These are phyloP conservation scores for Tylopilus felleus DNA, from an alignment of 768 basidiomycete genomes.

Conservation along the genomic window DNA sequence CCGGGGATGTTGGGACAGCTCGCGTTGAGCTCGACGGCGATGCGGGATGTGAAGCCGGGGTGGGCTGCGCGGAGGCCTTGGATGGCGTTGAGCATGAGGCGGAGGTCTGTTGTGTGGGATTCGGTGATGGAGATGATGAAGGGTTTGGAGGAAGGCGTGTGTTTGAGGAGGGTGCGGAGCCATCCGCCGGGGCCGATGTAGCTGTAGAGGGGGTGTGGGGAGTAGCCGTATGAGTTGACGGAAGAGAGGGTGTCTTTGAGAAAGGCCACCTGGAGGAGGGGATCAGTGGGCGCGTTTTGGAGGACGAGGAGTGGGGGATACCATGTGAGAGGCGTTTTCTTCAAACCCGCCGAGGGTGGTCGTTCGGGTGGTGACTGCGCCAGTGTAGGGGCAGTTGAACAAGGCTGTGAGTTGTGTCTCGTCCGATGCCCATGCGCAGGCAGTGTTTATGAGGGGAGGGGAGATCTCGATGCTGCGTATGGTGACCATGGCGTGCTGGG, in stretches of 20 bases:
- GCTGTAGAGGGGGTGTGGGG: constrained; percentile 63
- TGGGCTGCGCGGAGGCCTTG: constrained; percentile 49
- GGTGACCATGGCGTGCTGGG: constrained; percentile 43
- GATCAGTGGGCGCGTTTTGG: neutral
- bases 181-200: constrained; percentile 53
- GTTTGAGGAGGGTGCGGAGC: constrained; percentile 45
- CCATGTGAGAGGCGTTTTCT: constrained; percentile 63
- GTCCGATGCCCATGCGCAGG: constrained; percentile 81
- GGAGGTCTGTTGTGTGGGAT: constrained; percentile 49
- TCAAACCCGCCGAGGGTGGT: constrained; percentile 65
- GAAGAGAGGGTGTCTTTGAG: constrained; percentile 50
- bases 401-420: constrained; percentile 59
- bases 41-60: constrained; percentile 35
- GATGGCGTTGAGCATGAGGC: constrained; percentile 55
- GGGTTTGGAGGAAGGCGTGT: constrained; percentile 48
- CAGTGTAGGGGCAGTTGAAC: constrained; percentile 64
- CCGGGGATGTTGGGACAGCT: constrained; percentile 77
- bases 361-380: constrained; percentile 80
- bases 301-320: constrained; percentile 19
- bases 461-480: constrained; percentile 54
- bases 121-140: constrained; percentile 80
- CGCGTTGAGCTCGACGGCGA: constrained; percentile 81
- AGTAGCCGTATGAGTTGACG: constrained; percentile 86
- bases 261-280: constrained; percentile 58
- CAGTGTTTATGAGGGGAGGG: constrained; percentile 72